Base-by-base conservation (phyloP, 768 basidiomycete species). In the Suillus discolor region DNA sequence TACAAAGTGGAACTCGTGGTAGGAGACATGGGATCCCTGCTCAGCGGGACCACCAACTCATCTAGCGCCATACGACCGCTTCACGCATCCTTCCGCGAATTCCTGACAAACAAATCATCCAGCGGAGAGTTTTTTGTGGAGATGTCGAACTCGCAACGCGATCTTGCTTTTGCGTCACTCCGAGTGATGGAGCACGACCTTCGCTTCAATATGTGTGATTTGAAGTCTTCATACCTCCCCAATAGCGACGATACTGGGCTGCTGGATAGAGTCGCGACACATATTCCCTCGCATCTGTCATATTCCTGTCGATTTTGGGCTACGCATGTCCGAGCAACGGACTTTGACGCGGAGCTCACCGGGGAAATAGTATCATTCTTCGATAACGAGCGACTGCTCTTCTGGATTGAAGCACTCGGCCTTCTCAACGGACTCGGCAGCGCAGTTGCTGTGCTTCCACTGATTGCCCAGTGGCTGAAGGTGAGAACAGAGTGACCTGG, bases 11-110 rank as follows among this genome's bases (percentile, higher is more conserved):
- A 41, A n/a, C 6, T 18, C 38, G 38, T 57, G 5, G 13, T 68
- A 31, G 7, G 2, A 15, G 11, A 11, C 4, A 39, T 66, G 53
- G 65, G 63, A 23, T 54, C 65, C 34, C n/a, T 66, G 42, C 34
- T 72, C 15, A 64, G 55, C 23, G 62, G 66, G 20, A 57, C 20
- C 16, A n/a, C 25, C 23, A 45, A 47, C 20, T 20, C 25, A n/a
- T 39, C 4, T 39, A 41, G 16, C 44, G 65, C 67, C 4, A 63
- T 73, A 49, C 65, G 54, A 23, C 66, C 70, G 16, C 62, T 74
- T 18, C 75, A 77, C 62, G 61, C 73, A 15, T 77, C 76, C 1
- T 74, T 77, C 62, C 60, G 47, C n/a, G 76, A 78, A 41, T 78
- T 72, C 57, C 65, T 75, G n/a, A 65, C 44, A 9, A 62, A 71